These are phyloP conservation scores for Mycena sp. DNA, from an alignment of 1,284 basidiomycete genomes.

Conservation along the genomic window DNA sequence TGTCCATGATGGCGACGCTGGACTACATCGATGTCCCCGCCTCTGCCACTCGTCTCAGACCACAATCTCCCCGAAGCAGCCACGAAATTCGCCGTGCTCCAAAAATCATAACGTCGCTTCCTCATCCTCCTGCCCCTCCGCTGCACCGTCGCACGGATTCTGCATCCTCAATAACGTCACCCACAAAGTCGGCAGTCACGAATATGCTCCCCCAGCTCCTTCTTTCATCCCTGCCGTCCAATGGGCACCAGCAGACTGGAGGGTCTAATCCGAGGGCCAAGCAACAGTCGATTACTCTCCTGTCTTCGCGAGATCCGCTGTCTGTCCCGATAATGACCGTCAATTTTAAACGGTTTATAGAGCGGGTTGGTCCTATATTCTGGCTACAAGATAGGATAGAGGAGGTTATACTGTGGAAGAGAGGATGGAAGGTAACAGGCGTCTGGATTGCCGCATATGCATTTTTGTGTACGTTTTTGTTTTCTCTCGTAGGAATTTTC, in stretches of 20 bases:
- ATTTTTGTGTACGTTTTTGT: conserved; percentile 67
- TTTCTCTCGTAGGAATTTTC: not conserved
- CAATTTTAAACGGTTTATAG: conserved; percentile 79
- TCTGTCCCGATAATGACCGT: conserved; percentile 75
- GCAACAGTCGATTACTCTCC: conserved; percentile 37
- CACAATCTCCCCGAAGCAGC: conserved; percentile 22
- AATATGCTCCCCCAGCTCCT: conserved; percentile 49
- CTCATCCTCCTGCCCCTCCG: conserved; percentile 46
- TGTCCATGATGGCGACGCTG: conserved; percentile 51
- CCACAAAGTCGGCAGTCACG: conserved; percentile 44
- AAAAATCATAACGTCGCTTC: conserved; percentile 56
- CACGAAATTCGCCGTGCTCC: conserved; percentile 49
- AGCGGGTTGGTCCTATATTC: conserved; percentile 72
- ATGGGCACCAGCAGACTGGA: conserved; percentile 6
- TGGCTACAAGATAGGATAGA: conserved; percentile 83
- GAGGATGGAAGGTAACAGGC: conserved; percentile 70
- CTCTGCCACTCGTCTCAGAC: conserved; percentile 54
- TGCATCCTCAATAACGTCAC: conserved; percentile 32
- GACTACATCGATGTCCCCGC: conserved; percentile 63
- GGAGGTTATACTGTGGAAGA: conserved; percentile 78
- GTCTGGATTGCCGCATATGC: conserved; percentile 75
- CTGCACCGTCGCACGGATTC: conserved; percentile 37
- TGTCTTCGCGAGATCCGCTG: conserved; percentile 63
- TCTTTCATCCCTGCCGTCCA: conserved; percentile 37
- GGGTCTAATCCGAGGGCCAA: conserved; percentile 27